A percentile compares a stretch with the other conserved stretches of the same genome.
These are phyloP conservation scores for Leishmania gerbilli DNA, from an alignment of 208 protist species.

Conservation along the genomic window DNA sequence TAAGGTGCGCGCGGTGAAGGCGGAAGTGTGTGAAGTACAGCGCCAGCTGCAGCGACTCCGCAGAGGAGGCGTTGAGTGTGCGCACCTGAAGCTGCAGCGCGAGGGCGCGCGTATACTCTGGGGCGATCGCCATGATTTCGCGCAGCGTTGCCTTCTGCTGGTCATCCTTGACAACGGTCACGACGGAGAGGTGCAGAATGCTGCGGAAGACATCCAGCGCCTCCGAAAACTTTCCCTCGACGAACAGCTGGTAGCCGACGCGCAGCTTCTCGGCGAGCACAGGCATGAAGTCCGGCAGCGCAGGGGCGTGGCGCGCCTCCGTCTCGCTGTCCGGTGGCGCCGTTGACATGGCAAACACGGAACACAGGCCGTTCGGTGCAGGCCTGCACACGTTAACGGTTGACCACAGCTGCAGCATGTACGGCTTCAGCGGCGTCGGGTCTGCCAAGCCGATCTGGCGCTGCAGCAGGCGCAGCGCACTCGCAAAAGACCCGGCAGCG, in stretches of 20 bases:
- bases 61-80: slow-evolving; percentile 46
- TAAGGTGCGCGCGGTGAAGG: slow-evolving; percentile 91
- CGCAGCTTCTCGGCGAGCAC: slow-evolving; percentile 68
- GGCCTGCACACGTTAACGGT: slow-evolving; percentile 68
- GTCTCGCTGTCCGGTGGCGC: slow-evolving; percentile 41
- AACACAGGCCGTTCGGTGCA: slow-evolving; percentile 36
- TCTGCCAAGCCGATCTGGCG: slow-evolving; percentile 93
- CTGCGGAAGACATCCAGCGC: slow-evolving; percentile 73
- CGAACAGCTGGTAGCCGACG: slow-evolving; percentile 83
- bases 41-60: slow-evolving; percentile 90
- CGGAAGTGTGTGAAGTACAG: slow-evolving; percentile 98
- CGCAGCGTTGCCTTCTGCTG: slow-evolving; percentile 47
- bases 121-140: slow-evolving; percentile 59
- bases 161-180: slow-evolving; percentile 82
- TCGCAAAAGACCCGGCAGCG: slow-evolving; percentile 95
- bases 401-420: slow-evolving; percentile 90
- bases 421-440: slow-evolving; percentile 84
- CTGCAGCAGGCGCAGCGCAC: slow-evolving; percentile 90
- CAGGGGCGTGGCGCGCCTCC: slow-evolving; percentile 43
- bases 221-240: slow-evolving; percentile 93
- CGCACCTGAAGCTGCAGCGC: slow-evolving; percentile 80
- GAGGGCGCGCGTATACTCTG: slow-evolving; percentile 78
- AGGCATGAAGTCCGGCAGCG: slow-evolving; percentile 63
- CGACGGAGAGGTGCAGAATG: slow-evolving; percentile 81
- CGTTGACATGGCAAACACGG: slow-evolving; percentile 44